These are phyloP conservation scores for Sporothrix phasma DNA, from an alignment of 2,329 filamentous ascomycete species.

Conservation along the genomic window DNA sequence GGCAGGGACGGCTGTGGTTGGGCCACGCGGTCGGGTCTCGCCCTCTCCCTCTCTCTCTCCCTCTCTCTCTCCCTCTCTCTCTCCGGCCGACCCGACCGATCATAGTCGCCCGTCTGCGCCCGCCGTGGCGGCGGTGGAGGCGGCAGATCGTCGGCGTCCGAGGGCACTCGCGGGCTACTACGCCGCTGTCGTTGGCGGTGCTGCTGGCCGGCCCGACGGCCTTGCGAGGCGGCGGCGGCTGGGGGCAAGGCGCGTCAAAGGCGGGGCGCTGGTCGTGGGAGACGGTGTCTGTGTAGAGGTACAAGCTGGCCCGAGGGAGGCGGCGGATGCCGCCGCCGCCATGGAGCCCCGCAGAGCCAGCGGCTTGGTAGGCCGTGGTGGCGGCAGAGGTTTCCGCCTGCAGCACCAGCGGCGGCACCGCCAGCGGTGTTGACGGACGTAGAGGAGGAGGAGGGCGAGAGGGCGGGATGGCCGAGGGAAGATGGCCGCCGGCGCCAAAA, in stretches of 20 bases:
- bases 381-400: constrained; percentile 32
- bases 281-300: not conserved
- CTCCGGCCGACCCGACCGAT: constrained; percentile 15
- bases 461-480: not conserved
- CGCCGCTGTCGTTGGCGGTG: constrained; percentile 22
- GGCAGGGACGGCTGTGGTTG: constrained; percentile 16
- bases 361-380: constrained; percentile 50
- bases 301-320: not conserved
- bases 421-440: not conserved
- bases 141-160: constrained; percentile 13
- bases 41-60: no score
- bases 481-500: not conserved
- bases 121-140: constrained; percentile 16
- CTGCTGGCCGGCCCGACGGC: constrained; percentile 23
- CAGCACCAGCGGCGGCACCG: no score
- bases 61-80: no score
- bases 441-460: not conserved
- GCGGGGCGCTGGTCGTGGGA: not conserved
- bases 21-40: constrained; percentile 16
- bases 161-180: constrained; percentile 12
- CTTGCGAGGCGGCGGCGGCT: constrained; percentile 10
- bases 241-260: constrained; percentile 9
- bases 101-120: not conserved
- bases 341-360: constrained; percentile 38
- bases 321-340: constrained; percentile 22